Evolutionary conservation across 106 monocot genomes (phyloP).

Genomic region (Xerophyta viscosa): DNA sequence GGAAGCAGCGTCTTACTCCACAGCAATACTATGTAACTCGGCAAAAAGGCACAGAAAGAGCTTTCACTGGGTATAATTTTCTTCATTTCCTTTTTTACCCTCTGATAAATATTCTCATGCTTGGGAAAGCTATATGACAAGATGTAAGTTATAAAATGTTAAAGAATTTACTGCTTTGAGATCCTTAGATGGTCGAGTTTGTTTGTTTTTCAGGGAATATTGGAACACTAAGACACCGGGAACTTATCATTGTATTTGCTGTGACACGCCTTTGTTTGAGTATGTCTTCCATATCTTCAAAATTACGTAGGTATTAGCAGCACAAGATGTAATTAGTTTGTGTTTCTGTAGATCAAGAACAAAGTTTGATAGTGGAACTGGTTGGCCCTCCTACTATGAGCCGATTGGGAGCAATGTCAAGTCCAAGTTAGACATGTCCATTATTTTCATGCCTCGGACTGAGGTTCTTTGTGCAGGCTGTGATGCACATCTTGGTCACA

Average conservation of each 20-base stretch:
- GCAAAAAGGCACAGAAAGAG: conserved; percentile 95
- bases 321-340: too few relatives aligned
- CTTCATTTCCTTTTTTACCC: neutral
- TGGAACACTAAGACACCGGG: conserved; percentile 91
- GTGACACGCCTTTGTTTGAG: conserved; percentile 89
- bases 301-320: too few relatives aligned
- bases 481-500: conserved; percentile 91
- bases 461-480: conserved; percentile 83
- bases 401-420: conserved; percentile 72
- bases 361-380: conserved; percentile 93
- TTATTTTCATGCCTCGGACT: conserved; percentile 87
- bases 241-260: conserved; percentile 81
- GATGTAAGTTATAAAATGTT: too few relatives aligned
- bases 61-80: conserved; percentile 72
- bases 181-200: neutral
- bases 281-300: too few relatives aligned
- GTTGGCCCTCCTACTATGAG: conserved; percentile 88
- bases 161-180: neutral
- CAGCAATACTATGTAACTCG: conserved; percentile 72
- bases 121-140: too few relatives aligned
- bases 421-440: conserved; percentile 77
- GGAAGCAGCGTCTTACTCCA: conserved; percentile 65
- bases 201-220: conserved; percentile 52
- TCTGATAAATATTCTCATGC: neutral
- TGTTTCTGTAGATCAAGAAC: conserved; percentile 46